These are phyloP conservation scores for Pseudogymnoascus sp. DNA, from an alignment of 2,329 filamentous ascomycete genomes.

Conservation along the genomic window DNA sequence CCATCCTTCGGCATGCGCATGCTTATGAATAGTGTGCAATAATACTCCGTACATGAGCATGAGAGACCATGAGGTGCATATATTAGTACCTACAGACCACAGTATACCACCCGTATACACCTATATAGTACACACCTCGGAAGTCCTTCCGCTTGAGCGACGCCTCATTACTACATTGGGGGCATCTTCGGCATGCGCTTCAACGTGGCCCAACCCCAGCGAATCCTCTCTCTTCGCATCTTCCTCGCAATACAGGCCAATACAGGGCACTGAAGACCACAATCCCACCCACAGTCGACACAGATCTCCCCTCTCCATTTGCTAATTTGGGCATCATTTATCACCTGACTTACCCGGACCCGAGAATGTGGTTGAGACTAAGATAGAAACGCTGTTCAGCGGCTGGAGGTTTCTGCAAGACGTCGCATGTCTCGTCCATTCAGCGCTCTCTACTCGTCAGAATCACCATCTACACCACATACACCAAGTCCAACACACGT, in stretches of 20 bases:
- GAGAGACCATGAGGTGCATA: background rate
- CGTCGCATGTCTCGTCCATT: background rate
- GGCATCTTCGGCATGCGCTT: background rate
- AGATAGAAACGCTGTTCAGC: conserved; percentile 2
- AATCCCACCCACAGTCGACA: background rate
- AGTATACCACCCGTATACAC: background rate
- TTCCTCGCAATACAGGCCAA: background rate
- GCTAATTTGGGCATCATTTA: background rate
- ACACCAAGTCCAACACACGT: background rate
- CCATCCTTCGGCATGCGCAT: background rate
- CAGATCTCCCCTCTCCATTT: background rate
- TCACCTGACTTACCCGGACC: conserved; percentile 4
- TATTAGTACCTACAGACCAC: background rate
- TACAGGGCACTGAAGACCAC: background rate
- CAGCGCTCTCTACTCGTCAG: background rate
- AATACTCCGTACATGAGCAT: background rate
- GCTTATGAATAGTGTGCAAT: background rate
- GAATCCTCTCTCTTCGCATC: background rate
- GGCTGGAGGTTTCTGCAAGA: conserved; percentile 2
- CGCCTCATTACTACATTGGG: conserved; percentile 1
- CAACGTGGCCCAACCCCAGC: conserved; percentile 3
- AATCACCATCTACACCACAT: background rate
- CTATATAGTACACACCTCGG: background rate
- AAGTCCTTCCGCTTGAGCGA: conserved; percentile 1
- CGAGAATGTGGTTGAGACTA: conserved; percentile 4